Evolutionary conservation across 1,284 basidiomycete species (phyloP), one percentile per base, ranked within the genome.

Genomic region (Tilletia indica): DNA sequence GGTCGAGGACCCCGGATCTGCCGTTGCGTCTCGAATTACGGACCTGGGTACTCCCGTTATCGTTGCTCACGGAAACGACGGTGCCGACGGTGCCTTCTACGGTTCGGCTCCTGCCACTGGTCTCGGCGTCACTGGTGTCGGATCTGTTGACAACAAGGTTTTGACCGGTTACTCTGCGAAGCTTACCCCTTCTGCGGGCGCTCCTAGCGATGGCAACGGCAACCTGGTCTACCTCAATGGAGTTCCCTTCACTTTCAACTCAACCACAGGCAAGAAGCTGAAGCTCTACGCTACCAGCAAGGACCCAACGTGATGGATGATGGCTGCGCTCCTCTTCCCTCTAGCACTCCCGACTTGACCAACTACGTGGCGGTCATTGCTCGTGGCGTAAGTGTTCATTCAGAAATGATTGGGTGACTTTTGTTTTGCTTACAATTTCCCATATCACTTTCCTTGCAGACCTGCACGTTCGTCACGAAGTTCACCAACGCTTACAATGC

Each of bases 41-140:
- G 54, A 36, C 34, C 78, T 76, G n/a, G 75, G 75, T 47, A 77
- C 74, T 38, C 76, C 75, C 11, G 72, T 76, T 34, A 73, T 77
- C 49, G 73, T 82, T 49, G 81, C 86, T 42, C 81, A 84, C 38
- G 86, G 84, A 42, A 87, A 87, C 75, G 76, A 78, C 54, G 86
- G 85, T 19, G 74, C 69, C 21, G 71, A 81, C 70, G 86, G 86
- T 42, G 78, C 84, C 45, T 85, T 85, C 71, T 86, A 85, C 79
- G 77, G 82, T n/a, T 80, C 82, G 39, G 76, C 82, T 21, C 86
- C 86, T 63, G 85, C 80, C 19, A 77, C 82, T 8, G 86, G 85
- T 67, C 67, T 78, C 36, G 79, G 80, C 9, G 85, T 84, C 49
- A 83, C 81, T 77, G 68, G 72, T 19, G 77, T 78, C 38, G 78